A percentile compares a stretch with the other conserved stretches of the same genome.
phyloP scores from a whole-genome alignment of 805 yeast species.

The Metschnikowia proteae region DNA sequence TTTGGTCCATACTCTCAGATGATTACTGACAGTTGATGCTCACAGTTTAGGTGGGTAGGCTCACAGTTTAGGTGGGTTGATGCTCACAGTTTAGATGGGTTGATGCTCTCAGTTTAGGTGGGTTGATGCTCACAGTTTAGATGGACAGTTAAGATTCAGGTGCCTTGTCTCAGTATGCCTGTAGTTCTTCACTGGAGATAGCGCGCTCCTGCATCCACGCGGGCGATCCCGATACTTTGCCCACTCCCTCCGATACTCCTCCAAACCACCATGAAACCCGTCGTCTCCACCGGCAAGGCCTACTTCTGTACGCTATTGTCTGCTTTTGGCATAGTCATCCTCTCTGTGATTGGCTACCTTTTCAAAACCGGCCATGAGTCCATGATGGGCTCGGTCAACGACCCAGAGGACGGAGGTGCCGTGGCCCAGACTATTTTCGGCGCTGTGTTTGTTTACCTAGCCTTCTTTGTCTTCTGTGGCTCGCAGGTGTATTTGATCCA shows the following conservation, averaged over 20 bases:
- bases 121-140: too few species aligned
- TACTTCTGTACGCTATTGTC: constrained; percentile 94
- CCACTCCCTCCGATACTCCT: neutral
- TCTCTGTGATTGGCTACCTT: constrained; percentile 77
- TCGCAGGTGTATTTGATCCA: constrained; percentile 66
- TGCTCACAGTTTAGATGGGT: too few species aligned
- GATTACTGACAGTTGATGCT: too few species aligned
- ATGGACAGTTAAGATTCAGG: too few species aligned
- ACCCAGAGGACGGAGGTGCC: constrained; percentile 90
- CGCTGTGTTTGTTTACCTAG: constrained; percentile 79
- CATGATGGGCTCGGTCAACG: constrained; percentile 86
- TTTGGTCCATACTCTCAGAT: too few species aligned
- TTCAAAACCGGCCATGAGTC: constrained; percentile 82
- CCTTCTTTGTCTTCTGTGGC: constrained; percentile 86
- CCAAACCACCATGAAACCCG: constrained; percentile 36
- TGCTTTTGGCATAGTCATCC: constrained; percentile 85
- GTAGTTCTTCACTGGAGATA: too few species aligned
- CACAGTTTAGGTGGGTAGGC: too few species aligned
- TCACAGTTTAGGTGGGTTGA: too few species aligned
- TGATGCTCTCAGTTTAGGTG: too few species aligned
- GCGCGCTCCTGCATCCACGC: neutral
- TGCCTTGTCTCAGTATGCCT: too few species aligned
- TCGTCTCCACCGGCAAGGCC: constrained; percentile 67
- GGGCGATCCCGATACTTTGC: neutral
- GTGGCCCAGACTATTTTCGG: constrained; percentile 89